These are phyloP conservation scores for Candida sanyaensis DNA, from an alignment of 1,139 yeast genomes.

Conservation along the genomic window DNA sequence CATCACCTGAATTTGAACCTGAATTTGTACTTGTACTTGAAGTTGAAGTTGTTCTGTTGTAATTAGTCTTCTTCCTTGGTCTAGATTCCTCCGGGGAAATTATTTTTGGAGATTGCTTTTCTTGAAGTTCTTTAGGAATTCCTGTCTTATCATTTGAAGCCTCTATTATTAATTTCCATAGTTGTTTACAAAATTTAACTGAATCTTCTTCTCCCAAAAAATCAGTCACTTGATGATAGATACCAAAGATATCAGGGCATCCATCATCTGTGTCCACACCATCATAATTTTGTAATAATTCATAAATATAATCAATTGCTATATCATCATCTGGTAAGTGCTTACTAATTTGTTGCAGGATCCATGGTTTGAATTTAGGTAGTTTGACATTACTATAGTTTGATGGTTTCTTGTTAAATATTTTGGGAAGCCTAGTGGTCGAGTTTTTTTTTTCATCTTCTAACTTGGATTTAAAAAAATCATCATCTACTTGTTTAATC, in stretches of 20 bases:
- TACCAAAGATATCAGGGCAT: constrained; percentile 33
- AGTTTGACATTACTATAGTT: constrained; percentile 30
- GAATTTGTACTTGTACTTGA: constrained; percentile 18
- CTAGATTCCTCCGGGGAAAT: background rate
- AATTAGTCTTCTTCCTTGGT: constrained; percentile 21
- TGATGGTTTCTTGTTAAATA: constrained; percentile 19
- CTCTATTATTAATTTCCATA: constrained; percentile 42
- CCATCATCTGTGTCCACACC: constrained; percentile 7
- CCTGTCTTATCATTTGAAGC: constrained; percentile 45
- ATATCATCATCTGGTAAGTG: constrained; percentile 51
- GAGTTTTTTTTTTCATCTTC: constrained; percentile 1
- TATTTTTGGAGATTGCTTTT: constrained; percentile 12
- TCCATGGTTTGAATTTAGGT: constrained; percentile 37
- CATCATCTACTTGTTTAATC: constrained; percentile 4
- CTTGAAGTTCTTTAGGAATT: constrained; percentile 32
- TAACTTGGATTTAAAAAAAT: background rate
- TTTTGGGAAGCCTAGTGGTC: constrained; percentile 1
- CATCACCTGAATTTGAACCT: constrained; percentile 5
- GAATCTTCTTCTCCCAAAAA: constrained; percentile 40
- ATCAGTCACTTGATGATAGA: constrained; percentile 39
- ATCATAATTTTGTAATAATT: constrained; percentile 26
- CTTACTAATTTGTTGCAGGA: constrained; percentile 26
- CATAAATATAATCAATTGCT: constrained; percentile 41
- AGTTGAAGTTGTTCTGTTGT: constrained; percentile 23
- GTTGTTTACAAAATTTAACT: constrained; percentile 30